Conservation (phyloP, 2,329 filamentous ascomycete species). For the Sordariomycetes sp. region DNA sequence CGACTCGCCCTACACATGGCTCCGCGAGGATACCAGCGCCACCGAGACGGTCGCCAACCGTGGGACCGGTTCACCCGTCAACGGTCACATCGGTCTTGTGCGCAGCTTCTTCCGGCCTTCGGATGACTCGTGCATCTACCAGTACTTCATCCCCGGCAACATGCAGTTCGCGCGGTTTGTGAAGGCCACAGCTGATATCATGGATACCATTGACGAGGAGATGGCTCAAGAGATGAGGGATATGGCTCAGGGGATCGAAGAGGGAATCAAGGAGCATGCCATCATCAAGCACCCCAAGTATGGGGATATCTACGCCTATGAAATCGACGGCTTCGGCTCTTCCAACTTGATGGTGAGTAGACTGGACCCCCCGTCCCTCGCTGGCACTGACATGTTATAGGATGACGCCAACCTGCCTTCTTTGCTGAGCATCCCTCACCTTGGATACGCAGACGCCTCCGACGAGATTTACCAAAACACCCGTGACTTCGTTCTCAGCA, state of each 20-base stretch:
- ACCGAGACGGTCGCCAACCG: slow-evolving; percentile 74
- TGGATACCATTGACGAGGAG: slow-evolving; percentile 34
- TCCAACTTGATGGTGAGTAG: slow-evolving; percentile 43
- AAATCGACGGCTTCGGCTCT: slow-evolving; percentile 60
- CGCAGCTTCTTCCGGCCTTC: slow-evolving; percentile 84
- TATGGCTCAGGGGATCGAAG: slow-evolving; percentile 46
- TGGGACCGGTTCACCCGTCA: slow-evolving; percentile 74
- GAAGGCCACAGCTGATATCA: slow-evolving; percentile 34
- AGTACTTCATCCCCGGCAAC: slow-evolving; percentile 84
- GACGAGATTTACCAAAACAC: slow-evolving; percentile 63
- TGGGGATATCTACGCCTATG: slow-evolving; percentile 59
- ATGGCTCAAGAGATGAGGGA: slow-evolving; percentile 48
- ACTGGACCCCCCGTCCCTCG: background rate
- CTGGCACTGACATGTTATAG: slow-evolving; percentile 7
- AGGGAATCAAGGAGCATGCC: slow-evolving; percentile 61
- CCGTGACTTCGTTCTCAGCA: slow-evolving; percentile 61
- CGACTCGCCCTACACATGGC: slow-evolving; percentile 63
- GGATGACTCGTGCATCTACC: slow-evolving; percentile 78
- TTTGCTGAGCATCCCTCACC: slow-evolving; percentile 50
- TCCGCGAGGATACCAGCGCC: slow-evolving; percentile 59
- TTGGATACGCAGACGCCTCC: slow-evolving; percentile 48
- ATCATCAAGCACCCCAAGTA: slow-evolving; percentile 53
- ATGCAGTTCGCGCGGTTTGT: slow-evolving; percentile 70
- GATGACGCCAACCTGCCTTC: slow-evolving; percentile 57
- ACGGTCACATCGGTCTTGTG: slow-evolving; percentile 69